Conservation (phyloP, 2,329 filamentous ascomycete genomes). For the Gnomoniopsis smithogilvyi region DNA sequence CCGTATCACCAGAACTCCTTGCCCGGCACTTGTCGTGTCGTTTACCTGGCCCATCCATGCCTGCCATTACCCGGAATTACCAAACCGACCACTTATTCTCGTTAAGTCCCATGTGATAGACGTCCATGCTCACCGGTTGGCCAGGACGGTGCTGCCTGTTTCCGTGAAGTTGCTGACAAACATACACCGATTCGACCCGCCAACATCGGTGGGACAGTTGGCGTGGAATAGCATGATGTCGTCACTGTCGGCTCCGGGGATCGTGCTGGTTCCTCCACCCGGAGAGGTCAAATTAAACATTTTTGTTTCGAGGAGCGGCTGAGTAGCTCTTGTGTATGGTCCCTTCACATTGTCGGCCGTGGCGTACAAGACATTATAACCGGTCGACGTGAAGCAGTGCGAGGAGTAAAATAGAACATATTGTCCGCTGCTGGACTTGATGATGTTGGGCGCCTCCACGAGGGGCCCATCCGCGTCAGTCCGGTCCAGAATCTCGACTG, state of each 20-base stretch:
- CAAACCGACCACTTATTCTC: background rate
- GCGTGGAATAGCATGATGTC: conserved; percentile 16
- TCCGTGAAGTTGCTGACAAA: conserved; percentile 16
- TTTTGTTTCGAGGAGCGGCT: conserved; percentile 9
- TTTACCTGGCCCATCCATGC: background rate
- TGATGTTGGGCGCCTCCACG: conserved; percentile 58
- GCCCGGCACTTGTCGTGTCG: background rate
- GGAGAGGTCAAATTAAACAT: conserved; percentile 16
- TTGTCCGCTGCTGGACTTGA: conserved; percentile 40
- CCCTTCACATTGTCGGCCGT: conserved; percentile 27
- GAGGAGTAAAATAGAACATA: conserved; percentile 63
- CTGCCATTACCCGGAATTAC: background rate
- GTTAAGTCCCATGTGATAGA: background rate
- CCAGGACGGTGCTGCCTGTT: conserved; percentile 8
- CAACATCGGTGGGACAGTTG: conserved; percentile 10
- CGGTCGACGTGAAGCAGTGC: conserved; percentile 51
- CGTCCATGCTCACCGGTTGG: background rate
- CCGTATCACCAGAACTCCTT: background rate
- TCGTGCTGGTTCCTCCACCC: conserved; percentile 16
- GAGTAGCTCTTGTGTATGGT: conserved; percentile 6
- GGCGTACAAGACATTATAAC: conserved; percentile 61
- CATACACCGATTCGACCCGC: conserved; percentile 16
- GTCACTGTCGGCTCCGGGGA: background rate
- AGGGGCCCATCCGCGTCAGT: conserved; percentile 47
- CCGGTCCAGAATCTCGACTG: conserved; percentile 45